A percentile compares a stretch with the other conserved stretches of the same genome.
Evolutionary conservation across 2,329 filamentous ascomycete genomes (phyloP).

Genomic region (Paradendryphiella salina): DNA sequence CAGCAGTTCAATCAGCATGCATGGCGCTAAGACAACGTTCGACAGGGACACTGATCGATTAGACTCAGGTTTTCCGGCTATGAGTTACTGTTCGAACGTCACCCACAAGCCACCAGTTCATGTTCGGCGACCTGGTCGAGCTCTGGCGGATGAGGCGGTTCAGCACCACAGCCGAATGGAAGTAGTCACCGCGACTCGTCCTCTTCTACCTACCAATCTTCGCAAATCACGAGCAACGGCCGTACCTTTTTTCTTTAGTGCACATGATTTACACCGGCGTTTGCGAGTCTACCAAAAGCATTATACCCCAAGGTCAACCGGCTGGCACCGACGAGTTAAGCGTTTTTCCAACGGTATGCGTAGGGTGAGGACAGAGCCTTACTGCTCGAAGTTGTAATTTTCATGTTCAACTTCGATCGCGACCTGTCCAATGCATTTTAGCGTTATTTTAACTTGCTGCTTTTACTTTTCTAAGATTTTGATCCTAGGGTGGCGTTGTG

Average conservation of each 20-base stretch:
- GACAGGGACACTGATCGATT: not conserved
- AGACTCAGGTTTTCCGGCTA: not conserved
- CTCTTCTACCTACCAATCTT: not conserved
- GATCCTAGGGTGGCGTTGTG: slow-evolving; percentile 2
- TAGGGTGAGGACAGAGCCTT: slow-evolving; percentile 10
- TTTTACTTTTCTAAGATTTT: not conserved
- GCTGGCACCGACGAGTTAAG: slow-evolving; percentile 21
- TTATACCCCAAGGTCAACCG: slow-evolving; percentile 24
- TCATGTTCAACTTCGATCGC: slow-evolving; percentile 1
- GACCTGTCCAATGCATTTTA: slow-evolving; percentile 10
- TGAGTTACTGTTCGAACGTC: not conserved
- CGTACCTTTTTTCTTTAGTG: slow-evolving; percentile 1
- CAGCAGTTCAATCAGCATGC: slow-evolving; percentile 26
- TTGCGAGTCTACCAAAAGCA: slow-evolving; percentile 14
- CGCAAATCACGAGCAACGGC: slow-evolving; percentile 8
- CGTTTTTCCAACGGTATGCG: slow-evolving; percentile 13
- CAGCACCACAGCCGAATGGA: not conserved
- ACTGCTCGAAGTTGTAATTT: slow-evolving; percentile 9
- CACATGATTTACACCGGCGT: slow-evolving; percentile 11
- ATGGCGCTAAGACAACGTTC: slow-evolving; percentile 23
- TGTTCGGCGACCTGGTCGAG: not conserved
- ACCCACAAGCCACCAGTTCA: not conserved
- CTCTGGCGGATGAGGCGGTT: not conserved
- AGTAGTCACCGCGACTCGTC: not conserved
- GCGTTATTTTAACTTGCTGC: slow-evolving; percentile 1